Percentiles rank a stretch among this genome's conserved stretches.
Conservation (phyloP, 345 rosid species). For the Eucalyptus tenuipes region DNA sequence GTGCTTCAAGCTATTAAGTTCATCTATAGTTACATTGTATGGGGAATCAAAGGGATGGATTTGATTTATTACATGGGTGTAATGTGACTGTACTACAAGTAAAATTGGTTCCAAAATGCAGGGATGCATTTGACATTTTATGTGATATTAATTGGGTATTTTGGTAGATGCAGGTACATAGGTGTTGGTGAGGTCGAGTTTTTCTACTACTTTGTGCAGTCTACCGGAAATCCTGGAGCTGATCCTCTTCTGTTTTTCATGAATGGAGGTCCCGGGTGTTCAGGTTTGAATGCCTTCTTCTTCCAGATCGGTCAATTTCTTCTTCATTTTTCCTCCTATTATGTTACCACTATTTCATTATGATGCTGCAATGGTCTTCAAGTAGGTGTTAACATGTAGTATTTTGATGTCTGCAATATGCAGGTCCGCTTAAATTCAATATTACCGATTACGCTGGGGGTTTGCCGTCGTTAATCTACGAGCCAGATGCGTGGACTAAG, state of each 20-base stretch:
- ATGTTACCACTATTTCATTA: not conserved
- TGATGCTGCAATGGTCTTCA: not conserved
- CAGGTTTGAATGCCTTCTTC: not conserved
- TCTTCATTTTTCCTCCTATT: not conserved
- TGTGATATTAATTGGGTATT: not conserved
- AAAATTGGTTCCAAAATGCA: not conserved
- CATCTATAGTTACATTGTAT: not conserved
- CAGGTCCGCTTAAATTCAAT: conserved; percentile 11
- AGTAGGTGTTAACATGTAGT: not conserved
- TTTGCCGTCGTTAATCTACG: not conserved
- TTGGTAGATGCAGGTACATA: not conserved
- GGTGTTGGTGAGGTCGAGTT: not conserved
- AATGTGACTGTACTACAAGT: not conserved
- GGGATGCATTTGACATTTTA: not conserved
- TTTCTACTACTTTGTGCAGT: not conserved
- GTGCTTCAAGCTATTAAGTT: not conserved
- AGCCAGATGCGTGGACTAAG: not conserved
- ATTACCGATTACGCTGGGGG: not conserved
- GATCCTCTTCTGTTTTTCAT: not conserved
- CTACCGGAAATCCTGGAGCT: not conserved
- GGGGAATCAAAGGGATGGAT: not conserved
- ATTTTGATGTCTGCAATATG: not conserved
- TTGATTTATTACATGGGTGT: not conserved
- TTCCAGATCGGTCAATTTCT: not conserved
- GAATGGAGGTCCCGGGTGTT: not conserved